Conservation (phyloP, 2,329 filamentous ascomycete species). For the Cladosporium sp. region DNA sequence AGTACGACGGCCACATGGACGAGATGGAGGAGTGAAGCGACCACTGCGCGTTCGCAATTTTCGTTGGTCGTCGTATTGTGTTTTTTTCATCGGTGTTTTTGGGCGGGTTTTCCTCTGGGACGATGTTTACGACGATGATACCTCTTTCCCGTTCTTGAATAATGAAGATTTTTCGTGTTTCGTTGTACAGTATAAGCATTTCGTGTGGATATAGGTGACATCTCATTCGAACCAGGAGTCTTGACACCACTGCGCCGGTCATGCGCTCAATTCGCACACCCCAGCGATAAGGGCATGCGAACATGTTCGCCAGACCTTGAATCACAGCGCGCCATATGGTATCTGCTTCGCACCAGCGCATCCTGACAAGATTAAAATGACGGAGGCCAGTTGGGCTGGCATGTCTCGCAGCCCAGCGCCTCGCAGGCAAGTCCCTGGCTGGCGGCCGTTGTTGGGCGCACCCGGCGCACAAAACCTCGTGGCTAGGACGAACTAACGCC, state of each 20-base stretch:
- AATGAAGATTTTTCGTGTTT: conserved; percentile 5
- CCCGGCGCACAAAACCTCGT: conserved; percentile 15
- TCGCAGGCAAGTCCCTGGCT: not conserved
- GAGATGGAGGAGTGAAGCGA: conserved; percentile 21
- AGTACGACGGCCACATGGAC: conserved; percentile 17
- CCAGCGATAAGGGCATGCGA: not conserved
- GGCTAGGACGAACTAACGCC: conserved; percentile 7
- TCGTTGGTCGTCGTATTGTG: conserved; percentile 6
- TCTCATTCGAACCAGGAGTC: not conserved
- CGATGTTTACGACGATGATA: conserved; percentile 20
- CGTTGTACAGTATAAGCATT: not conserved
- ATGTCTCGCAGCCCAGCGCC: conserved; percentile 20
- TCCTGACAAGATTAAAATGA: not conserved
- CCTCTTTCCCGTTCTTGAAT: conserved; percentile 16
- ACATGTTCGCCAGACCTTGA: not conserved
- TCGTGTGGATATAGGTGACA: not conserved
- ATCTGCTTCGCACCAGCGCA: not conserved
- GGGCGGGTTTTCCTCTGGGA: not conserved
- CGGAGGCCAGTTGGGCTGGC: conserved; percentile 7
- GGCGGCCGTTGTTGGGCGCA: not conserved
- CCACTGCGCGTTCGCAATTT: not conserved
- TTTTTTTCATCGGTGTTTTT: conserved; percentile 9
- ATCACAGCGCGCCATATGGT: not conserved
- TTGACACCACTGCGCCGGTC: not conserved
- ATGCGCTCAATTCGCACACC: no score